phyloP scores from a whole-genome alignment of 2,329 filamentous ascomycete genomes.

The Berkeleyomyces basicola region DNA sequence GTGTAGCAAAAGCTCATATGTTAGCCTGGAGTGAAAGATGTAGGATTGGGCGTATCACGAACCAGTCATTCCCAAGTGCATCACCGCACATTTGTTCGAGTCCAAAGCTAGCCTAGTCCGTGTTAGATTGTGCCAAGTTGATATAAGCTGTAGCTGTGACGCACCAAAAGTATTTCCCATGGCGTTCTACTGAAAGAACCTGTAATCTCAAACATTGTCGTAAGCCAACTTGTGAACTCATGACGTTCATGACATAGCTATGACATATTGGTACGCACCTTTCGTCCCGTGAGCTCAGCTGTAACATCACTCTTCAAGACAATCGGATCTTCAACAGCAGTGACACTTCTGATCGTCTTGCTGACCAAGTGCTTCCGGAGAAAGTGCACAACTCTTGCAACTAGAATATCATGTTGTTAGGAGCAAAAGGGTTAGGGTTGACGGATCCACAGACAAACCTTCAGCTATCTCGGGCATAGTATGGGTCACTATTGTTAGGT shows the following conservation, averaged over 20 bases:
- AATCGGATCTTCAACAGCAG: slow-evolving; percentile 61
- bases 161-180: slow-evolving; percentile 93
- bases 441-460: slow-evolving; percentile 22
- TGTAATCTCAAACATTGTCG: slow-evolving; percentile 22
- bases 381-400: slow-evolving; percentile 74
- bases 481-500: not conserved
- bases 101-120: slow-evolving; percentile 36
- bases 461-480: slow-evolving; percentile 48
- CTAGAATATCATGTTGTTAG: slow-evolving; percentile 22
- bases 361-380: slow-evolving; percentile 71
- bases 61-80: slow-evolving; percentile 69
- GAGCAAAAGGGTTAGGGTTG: not conserved
- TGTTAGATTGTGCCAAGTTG: not conserved
- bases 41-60: slow-evolving; percentile 11
- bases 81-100: slow-evolving; percentile 67
- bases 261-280: not conserved
- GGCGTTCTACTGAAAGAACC: slow-evolving; percentile 54
- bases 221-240: not conserved
- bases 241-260: not conserved
- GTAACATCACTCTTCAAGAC: slow-evolving; percentile 80
- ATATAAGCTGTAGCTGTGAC: slow-evolving; percentile 10
- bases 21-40: not conserved
- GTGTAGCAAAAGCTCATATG: not conserved
- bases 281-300: slow-evolving; percentile 26
- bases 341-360: slow-evolving; percentile 55